Percentiles rank a stretch among this genome's conserved stretches.
Conservation (phyloP, 2,329 filamentous ascomycete genomes). For the Escovopsis sp. region DNA sequence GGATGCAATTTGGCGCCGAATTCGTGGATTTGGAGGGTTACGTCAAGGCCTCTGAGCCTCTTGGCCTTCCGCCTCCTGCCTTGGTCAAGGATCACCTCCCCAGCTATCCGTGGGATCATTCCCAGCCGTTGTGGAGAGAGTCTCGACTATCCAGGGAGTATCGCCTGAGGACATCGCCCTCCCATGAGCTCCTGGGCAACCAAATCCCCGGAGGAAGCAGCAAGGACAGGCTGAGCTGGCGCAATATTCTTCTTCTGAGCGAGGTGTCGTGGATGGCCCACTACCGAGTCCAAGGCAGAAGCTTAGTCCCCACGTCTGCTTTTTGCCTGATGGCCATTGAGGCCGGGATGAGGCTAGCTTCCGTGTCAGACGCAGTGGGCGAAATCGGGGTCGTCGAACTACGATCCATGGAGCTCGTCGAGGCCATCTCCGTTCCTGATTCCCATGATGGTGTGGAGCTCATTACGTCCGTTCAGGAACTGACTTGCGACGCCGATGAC, state of each 20-base stretch:
- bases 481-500: not conserved
- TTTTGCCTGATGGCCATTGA: slow-evolving; percentile 24
- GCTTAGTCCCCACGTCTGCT: slow-evolving; percentile 24
- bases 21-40: not conserved
- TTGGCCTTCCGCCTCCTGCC: not conserved
- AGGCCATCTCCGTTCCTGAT: not conserved
- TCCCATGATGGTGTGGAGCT: not conserved
- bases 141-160: not conserved
- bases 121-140: not conserved
- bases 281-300: slow-evolving; percentile 18
- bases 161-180: not conserved
- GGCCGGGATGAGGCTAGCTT: slow-evolving; percentile 5
- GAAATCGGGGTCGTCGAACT: not conserved
- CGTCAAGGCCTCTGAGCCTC: not conserved
- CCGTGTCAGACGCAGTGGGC: not conserved
- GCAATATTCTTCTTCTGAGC: slow-evolving; percentile 9
- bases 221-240: slow-evolving; percentile 10
- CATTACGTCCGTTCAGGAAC: not conserved
- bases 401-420: not conserved
- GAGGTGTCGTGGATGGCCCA: slow-evolving; percentile 24
- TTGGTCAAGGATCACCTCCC: not conserved
- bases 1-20: not conserved
- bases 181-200: slow-evolving; percentile 24
- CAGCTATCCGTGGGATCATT: slow-evolving; percentile 1
- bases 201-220: slow-evolving; percentile 2